Conservation (phyloP, 192 early-diverging fungal genomes). For the Fimicolochytrium jonesii region DNA sequence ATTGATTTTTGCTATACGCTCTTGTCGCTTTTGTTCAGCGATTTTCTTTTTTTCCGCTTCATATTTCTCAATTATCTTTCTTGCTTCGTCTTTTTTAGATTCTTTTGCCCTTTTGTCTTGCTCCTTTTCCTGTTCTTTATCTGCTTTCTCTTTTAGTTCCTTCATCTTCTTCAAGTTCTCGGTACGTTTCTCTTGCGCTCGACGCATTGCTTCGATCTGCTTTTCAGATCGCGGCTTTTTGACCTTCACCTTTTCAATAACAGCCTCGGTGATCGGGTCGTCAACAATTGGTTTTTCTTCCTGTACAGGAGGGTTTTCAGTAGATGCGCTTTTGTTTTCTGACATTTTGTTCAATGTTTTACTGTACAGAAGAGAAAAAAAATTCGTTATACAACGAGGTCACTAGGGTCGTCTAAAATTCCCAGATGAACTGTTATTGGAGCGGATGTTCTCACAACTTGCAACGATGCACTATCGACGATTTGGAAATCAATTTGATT, state of each 20-base stretch:
- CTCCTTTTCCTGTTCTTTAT: not conserved
- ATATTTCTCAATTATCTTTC: not conserved
- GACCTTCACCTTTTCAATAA: not conserved
- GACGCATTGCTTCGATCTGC: not conserved
- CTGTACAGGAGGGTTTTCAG: not conserved
- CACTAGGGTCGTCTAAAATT: not conserved
- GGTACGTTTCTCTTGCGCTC: not conserved
- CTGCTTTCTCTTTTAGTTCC: not conserved
- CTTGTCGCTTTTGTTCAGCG: not conserved
- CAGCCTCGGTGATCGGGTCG: not conserved
- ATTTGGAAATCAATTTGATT: not conserved
- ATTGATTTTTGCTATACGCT: not conserved
- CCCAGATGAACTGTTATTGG: not conserved
- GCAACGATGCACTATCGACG: not conserved
- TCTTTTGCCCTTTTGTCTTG: not conserved
- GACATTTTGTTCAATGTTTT: not conserved
- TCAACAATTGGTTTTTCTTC: not conserved
- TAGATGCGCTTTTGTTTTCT: not conserved
- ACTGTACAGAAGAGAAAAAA: not conserved
- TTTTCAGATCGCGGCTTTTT: not conserved
- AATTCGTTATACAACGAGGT: not conserved
- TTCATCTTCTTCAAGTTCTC: not conserved
- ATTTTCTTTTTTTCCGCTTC: not conserved
- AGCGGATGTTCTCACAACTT: not conserved
- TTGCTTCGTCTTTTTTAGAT: not conserved